phyloP scores from a whole-genome alignment of 2,329 filamentous ascomycete genomes.

The Triangularia verruculosa region DNA sequence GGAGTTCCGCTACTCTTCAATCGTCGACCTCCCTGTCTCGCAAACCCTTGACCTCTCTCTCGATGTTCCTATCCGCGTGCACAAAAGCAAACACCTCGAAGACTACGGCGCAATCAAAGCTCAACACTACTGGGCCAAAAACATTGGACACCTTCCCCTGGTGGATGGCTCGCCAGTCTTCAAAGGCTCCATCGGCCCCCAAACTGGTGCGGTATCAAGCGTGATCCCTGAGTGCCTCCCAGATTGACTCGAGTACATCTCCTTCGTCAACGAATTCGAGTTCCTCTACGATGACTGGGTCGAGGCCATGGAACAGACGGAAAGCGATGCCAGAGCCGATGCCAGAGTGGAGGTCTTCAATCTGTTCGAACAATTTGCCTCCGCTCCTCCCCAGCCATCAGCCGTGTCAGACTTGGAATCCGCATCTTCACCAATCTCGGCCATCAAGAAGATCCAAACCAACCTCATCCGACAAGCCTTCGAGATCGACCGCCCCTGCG shows the following conservation, averaged over 20 bases:
- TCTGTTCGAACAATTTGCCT: too few species aligned
- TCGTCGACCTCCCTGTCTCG: slow-evolving; percentile 29
- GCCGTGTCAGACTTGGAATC: too few species aligned
- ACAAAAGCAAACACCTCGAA: slow-evolving; percentile 28
- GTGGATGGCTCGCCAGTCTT: slow-evolving; percentile 18
- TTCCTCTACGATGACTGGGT: too few species aligned
- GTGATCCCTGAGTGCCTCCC: slow-evolving; percentile 39
- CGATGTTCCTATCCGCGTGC: slow-evolving; percentile 29
- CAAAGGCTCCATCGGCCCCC: slow-evolving; percentile 31
- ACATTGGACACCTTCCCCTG: slow-evolving; percentile 29
- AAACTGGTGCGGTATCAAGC: slow-evolving; percentile 32
- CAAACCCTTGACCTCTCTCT: slow-evolving; percentile 31
- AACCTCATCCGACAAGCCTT: too few species aligned
- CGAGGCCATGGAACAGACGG: too few species aligned
- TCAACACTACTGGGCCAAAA: slow-evolving; percentile 36
- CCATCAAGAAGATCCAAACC: too few species aligned
- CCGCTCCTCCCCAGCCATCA: too few species aligned
- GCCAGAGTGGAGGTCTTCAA: too few species aligned
- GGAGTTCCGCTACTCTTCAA: slow-evolving; percentile 32
- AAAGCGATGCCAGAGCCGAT: too few species aligned
- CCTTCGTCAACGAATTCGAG: slow-evolving; percentile 39
- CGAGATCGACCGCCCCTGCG: too few species aligned
- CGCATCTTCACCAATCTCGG: too few species aligned
- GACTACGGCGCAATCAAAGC: slow-evolving; percentile 32
- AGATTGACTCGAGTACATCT: slow-evolving; percentile 37